Evolutionary conservation across 208 protist species (phyloP).

Genomic region (Trypanosoma caninum): DNA sequence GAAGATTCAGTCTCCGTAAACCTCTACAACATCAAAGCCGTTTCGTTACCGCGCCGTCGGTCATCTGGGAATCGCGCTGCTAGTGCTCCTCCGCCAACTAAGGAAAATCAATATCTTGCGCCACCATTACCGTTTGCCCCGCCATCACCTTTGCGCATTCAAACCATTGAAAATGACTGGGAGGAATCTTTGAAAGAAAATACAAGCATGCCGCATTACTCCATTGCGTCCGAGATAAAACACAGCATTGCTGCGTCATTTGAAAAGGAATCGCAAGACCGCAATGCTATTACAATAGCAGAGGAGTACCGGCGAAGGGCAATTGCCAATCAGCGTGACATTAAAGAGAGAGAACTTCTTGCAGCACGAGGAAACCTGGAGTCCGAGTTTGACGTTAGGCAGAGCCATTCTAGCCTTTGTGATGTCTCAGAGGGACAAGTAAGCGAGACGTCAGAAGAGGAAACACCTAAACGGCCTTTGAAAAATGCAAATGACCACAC

Average conservation of each 20-base stretch:
- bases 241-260: conserved; percentile 19
- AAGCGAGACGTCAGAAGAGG: conserved; percentile 70
- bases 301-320: conserved; percentile 30
- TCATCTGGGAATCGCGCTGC: conserved; percentile 36
- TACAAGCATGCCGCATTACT: conserved; percentile 1
- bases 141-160: conserved; percentile 54
- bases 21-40: conserved; percentile 19
- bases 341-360: conserved; percentile 34
- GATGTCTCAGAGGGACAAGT: conserved; percentile 36
- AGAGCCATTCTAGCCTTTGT: conserved; percentile 21
- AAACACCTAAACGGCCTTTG: conserved; percentile 1
- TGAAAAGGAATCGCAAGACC: conserved; percentile 33
- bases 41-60: conserved; percentile 1
- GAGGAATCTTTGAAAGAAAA: neutral
- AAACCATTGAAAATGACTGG: conserved; percentile 71
- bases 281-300: conserved; percentile 30
- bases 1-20: conserved; percentile 30
- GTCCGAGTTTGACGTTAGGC: conserved; percentile 45
- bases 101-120: conserved; percentile 32
- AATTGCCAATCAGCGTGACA: conserved; percentile 19
- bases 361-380: conserved; percentile 36
- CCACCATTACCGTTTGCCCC: conserved; percentile 30
- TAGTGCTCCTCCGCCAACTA: conserved; percentile 24
- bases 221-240: conserved; percentile 20
- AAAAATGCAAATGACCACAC: neutral